Base-by-base conservation (phyloP, 1,284 basidiomycete species). In the Microstroma glucosiphilum region DNA sequence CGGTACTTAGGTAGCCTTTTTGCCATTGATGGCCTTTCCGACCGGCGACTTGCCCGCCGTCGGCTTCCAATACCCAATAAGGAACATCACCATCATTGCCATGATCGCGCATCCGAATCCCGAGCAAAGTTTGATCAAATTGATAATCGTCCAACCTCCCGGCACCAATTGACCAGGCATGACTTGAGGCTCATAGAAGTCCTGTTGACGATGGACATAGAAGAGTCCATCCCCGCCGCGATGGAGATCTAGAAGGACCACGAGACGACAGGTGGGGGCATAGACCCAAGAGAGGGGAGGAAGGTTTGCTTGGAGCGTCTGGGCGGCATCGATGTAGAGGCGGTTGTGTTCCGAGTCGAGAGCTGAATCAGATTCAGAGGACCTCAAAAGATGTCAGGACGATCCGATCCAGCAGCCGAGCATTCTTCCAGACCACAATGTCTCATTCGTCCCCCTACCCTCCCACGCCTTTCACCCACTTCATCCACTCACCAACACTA, bases 131-230 rank as follows among this genome's bases (percentile, higher is more conserved):
- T 75, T 75, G 63, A 71, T 59, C 11, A 67, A 58, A 49, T 62
- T 64, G 30, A 69, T 63, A 7, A 62, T 62, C 0, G 61, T 63
- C 13, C 60, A 65, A 17, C 63, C 61, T 26, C 67, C 67, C 15
- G 72, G 70, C 3, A 72, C 26, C n/a, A 74, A 26, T n/a, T 65
- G 65, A 41, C 70, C 68, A 2, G 72, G 72, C 25, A 74, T 46
- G 0, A 67, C 67, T 56, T 74, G 69, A 6, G 67, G 67, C 9
- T 65, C 59, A 42, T 79, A 79, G 13, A 70, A 60, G 58, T 79
- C 77, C 49, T 75, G 61, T 56, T 79, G 77, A 17, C 70, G 62
- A 62, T 72, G 67, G 59, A 79, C 49, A 66, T 79, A 79, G 62
- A 73, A 72, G 59, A 71, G 71, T 17, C 70, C 72, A 49, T 79